Conservation (phyloP, 306 rosid genomes). For the Arachis hypogaea region DNA sequence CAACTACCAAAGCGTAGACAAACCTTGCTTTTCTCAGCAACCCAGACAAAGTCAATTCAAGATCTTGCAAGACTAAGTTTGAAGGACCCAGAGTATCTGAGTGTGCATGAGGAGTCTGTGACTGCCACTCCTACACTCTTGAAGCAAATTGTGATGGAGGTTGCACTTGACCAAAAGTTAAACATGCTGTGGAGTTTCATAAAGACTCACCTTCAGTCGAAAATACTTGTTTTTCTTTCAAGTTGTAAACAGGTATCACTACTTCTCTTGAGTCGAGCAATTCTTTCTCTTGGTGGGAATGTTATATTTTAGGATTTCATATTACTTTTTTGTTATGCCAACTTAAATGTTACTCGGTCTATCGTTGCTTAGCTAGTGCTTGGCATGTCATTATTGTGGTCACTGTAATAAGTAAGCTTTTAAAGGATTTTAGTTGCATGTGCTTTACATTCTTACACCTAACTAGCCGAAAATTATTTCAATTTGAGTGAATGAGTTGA, state of each 20-base stretch:
- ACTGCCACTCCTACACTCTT: conserved; percentile 82
- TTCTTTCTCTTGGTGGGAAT: conserved; percentile 16
- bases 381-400: conserved; percentile 16
- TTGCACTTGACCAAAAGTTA: conserved; percentile 78
- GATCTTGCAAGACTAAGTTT: conserved; percentile 95
- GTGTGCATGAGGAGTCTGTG: conserved; percentile 84
- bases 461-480: not conserved
- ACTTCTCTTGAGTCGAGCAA: conserved; percentile 14
- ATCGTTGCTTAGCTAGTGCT: conserved; percentile 2
- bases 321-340: conserved; percentile 16
- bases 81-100: conserved; percentile 94
- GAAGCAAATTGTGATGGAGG: conserved; percentile 76
- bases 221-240: conserved; percentile 80
- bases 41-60: conserved; percentile 84
- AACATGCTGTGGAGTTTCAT: conserved; percentile 95
- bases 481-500: conserved; percentile 16
- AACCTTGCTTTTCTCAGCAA: conserved; percentile 92
- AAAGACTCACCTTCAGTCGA: conserved; percentile 82
- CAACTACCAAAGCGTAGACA: conserved; percentile 89
- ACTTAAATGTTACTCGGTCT: not conserved
- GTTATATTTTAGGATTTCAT: conserved; percentile 8
- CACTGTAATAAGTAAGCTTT: not conserved
- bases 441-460: not conserved
- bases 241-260: conserved; percentile 79
- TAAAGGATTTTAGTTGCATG: conserved; percentile 5